These are phyloP conservation scores for Fonsecaea nubica DNA, from an alignment of 2,329 filamentous ascomycete genomes.

Conservation along the genomic window DNA sequence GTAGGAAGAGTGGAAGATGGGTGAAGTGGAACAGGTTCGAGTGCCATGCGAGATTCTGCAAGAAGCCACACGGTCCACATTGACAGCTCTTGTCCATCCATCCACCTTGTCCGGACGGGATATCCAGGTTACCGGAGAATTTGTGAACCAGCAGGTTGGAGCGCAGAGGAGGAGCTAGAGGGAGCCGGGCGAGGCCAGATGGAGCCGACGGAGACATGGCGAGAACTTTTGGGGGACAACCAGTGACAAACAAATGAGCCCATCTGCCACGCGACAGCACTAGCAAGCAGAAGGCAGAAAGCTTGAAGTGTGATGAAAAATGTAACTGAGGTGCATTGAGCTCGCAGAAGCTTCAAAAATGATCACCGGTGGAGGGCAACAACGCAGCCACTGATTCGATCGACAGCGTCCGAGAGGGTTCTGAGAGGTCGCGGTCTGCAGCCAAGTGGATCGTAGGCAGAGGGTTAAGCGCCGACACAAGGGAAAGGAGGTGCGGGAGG, in stretches of 20 bases:
- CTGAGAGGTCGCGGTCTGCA: not conserved
- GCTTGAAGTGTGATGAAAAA: constrained; percentile 26
- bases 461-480: constrained; percentile 34
- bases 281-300: constrained; percentile 6
- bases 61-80: constrained; percentile 6
- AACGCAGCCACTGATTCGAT: constrained; percentile 21
- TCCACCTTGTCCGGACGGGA: constrained; percentile 6
- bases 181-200: not conserved
- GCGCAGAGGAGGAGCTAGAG: not conserved
- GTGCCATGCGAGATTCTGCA: constrained; percentile 21
- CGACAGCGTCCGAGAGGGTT: not conserved
- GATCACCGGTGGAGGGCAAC: constrained; percentile 20
- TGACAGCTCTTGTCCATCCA: not conserved
- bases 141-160: constrained; percentile 34
- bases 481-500: constrained; percentile 32
- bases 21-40: not conserved
- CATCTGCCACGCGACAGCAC: constrained; percentile 30
- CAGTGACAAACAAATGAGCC: constrained; percentile 8
- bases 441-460: constrained; percentile 12
- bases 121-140: constrained; percentile 30
- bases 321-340: constrained; percentile 19
- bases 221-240: constrained; percentile 6
- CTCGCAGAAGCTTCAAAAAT: constrained; percentile 23
- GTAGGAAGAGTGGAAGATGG: constrained; percentile 20
- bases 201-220: not conserved